A percentile compares a stretch with the other conserved stretches of the same genome.
These are phyloP conservation scores for Ogataea salicorniae DNA, from an alignment of 805 yeast species.

Conservation along the genomic window DNA sequence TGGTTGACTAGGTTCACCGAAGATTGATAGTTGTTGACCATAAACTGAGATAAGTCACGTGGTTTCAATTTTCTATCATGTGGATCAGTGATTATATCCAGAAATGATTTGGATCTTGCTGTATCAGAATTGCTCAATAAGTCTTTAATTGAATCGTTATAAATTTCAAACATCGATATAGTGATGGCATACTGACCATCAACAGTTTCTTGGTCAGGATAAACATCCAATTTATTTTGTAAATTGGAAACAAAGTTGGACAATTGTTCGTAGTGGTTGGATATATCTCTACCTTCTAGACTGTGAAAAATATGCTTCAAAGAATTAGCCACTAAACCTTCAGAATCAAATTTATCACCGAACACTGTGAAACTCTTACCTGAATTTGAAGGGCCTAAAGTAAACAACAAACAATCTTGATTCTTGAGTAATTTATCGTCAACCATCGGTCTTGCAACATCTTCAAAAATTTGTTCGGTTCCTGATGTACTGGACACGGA, in stretches of 20 bases:
- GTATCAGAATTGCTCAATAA: constrained; percentile 26
- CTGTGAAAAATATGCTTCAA: constrained; percentile 21
- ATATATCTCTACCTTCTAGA: constrained; percentile 6
- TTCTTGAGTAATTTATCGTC: constrained; percentile 25
- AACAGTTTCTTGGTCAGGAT: background rate
- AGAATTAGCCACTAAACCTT: constrained; percentile 17
- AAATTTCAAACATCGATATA: constrained; percentile 49
- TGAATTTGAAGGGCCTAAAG: constrained; percentile 50
- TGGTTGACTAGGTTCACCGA: constrained; percentile 34
- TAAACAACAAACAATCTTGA: constrained; percentile 40
- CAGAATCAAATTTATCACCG: constrained; percentile 23
- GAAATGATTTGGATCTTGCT: constrained; percentile 22
- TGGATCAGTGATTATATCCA: constrained; percentile 39
- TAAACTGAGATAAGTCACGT: constrained; percentile 35
- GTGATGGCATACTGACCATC: constrained; percentile 33
- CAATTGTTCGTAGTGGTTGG: constrained; percentile 6
- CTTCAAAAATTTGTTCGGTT: constrained; percentile 29
- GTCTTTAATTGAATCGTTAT: constrained; percentile 42
- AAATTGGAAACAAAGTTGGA: constrained; percentile 11
- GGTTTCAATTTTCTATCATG: constrained; percentile 42
- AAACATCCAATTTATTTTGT: constrained; percentile 2
- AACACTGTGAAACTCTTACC: constrained; percentile 42
- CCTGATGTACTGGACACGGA: constrained; percentile 29
- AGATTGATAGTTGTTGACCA: constrained; percentile 32
- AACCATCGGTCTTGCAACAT: constrained; percentile 31